Evolutionary conservation across 1,139 yeast species (phyloP), one percentile per base, ranked within the genome.

Genomic region (Blastobotrys serpentis): DNA sequence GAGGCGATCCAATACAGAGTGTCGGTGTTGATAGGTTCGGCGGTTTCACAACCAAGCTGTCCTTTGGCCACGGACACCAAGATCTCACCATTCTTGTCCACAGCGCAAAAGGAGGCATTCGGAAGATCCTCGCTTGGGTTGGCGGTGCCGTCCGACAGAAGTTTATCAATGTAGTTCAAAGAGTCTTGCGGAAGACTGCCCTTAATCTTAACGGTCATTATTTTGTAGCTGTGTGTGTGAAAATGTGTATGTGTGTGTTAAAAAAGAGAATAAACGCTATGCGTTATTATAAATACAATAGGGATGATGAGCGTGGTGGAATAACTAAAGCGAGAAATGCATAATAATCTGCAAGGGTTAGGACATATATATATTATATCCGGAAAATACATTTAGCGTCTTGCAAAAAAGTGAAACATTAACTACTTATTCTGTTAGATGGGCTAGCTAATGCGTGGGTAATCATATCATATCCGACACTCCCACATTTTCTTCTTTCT

Each of bases 1-100:
- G 81, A 75, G 40, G 71, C 78, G 42, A 63, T 65, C 49, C 73
- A 65, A 51, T 74, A 65, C 13, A 67, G 56, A 39, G 68, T 61
- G 39, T 75, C 73, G 3, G 52, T 49, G 4, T 65, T 62, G 19
- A 66, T 38, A 7, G 55, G 52, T 1, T 54, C 52, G n/a, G 40
- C 10, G 40, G 40, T 18, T 14, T 36, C 40, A 25, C 40, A 17
- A 14, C 40, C 40, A 13, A 36, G 19, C 40, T 36, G 40, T 5
- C 40, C 40, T 25, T 36, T 36, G 8, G 40, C 40, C 25, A 19
- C 40, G 4, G 19, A 17, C 13, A 36, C 23, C 13, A 36, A 14
- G 7, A 36, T 19, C 25, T 36, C 40, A 4, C 40, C 40, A 6
- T 36, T 19, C 13, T 18, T 17, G 25, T 36, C 22, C 7, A 36